Base-by-base conservation (phyloP, 2,329 filamentous ascomycete species). In the Arthrocladium fulminans region DNA sequence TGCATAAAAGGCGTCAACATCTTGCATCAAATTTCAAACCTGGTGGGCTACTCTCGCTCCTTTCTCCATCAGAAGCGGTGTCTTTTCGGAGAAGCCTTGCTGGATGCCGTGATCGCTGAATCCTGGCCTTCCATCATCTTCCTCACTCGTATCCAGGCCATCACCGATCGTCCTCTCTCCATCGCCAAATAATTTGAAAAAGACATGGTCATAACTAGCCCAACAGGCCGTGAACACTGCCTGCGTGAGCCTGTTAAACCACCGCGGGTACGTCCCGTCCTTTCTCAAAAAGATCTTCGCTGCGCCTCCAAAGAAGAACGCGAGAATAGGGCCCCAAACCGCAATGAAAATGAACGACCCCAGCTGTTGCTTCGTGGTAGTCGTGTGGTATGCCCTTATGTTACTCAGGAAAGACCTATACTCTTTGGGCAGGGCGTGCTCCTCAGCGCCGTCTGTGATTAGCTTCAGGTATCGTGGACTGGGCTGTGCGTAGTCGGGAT, bases 401-500 rank as follows among this genome's bases (percentile, higher is more conserved):
- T 74, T 68, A 6, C 75, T 69, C 2, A 98, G 73, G 64, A 89
- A 94, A 1, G 70, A 68, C 57, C 81, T 81, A 61, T 96, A 98
- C 47, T 85, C 81, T 3, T 74, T 66, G 0, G 92, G 92, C 1
- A 98, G 73, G n/a, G 74, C 72, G 62, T 92, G 84, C 63, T 97
- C 88, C 1, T 71, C 69, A 0, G 87, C 89, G 13, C 92, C 92
- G 55, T 83, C 78, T 12, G 75, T 79, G 57, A 98, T 78, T 44
- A 96, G 75, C 52, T 83, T 82, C 20, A 96, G 71, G 64, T 98
- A 97, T 10, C 92, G 81, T 37, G 79, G 73, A 2, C 87, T 94
- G 0, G 92, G 77, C 66, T 96, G 87, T 0, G 88, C 85, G 59
- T 90, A 88, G 49, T 75, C 74, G 1, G 80, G 75, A 46, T 84